Evolutionary conservation across 2,329 filamentous ascomycete genomes (phyloP), one percentile per base, ranked within the genome.

Genomic region (Ophiostoma sp.): DNA sequence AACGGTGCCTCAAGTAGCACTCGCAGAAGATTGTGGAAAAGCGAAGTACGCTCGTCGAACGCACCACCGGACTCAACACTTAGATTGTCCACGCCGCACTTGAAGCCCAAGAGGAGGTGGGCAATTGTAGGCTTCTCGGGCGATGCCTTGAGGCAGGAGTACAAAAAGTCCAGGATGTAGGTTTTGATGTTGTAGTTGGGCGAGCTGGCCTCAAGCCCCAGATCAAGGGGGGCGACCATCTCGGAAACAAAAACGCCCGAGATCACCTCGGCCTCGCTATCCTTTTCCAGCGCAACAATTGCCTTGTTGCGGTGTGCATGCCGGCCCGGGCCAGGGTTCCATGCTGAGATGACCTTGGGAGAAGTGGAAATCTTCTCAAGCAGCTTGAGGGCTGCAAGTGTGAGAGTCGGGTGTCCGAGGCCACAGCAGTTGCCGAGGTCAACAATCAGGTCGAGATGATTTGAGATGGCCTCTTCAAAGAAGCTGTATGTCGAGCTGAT

Each of bases 401-500:
- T 92, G 69, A 99, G 83, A 17, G 90, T 87, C 48, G 92, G 86
- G 75, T 97, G 92, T 0, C 91, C 91, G 69, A 94, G 89, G 17
- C 93, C 91, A 75, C 93, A 94, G 78, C 95, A 97, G 41, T 92
- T 86, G 39, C 94, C 94, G 33, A 99, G 82, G 74, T 95, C 90
- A 3, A 93, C 89, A 57, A 98, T 86, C 7, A 97, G 82, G 60
- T 86, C 84, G 36, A 99, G 82, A 75, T 95, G 90, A 71, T 90
- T 93, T 54, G 97, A 84, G 27, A 99, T 83, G 8, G 92, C 93
- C 76, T 99, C 96, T 77, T 98, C 94, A 75, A 99, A 94, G 0
- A 91, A 94, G n/a, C 90, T 85, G 74, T 94, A 91, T 0, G 92
- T 89, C 6, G 90, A 86, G 0, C 90, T 86, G 31, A 95, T 89